Evolutionary conservation across 169 alveolate species (phyloP), one percentile per base, ranked within the genome.

Genomic region (Ichthyophthirius multifiliis): DNA sequence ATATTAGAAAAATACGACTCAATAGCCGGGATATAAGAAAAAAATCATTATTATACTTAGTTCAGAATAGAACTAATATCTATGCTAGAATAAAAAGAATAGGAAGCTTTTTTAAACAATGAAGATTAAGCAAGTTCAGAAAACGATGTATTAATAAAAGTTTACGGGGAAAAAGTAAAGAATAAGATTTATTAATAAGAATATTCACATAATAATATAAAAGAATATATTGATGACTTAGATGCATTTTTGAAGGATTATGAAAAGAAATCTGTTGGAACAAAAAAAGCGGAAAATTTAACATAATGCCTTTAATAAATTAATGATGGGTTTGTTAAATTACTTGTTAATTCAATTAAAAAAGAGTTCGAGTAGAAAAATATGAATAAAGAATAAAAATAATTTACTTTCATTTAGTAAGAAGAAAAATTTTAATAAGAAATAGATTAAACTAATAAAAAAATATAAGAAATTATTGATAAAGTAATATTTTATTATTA

Each of bases 21-120:
- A 4, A 55, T 74, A 4, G 80, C 83, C 2, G 82, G 82, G 10
- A 64, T 83, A 3, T 35, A 73, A 46, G 88, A 73, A 65, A 74
- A 64, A 35, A 62, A 63, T 35, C 37, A 55, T 16, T 62, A 23
- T 82, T 62, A 47, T 48, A 65, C 23, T 55, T 10, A 55, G 39
- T 55, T 27, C 31, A 34, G 71, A 3, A 55, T 55, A 39, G 71
- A 55, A 55, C 15, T 55, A 55, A 55, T 55, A 2, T 27, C 23
- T 55, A 34, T 27, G 23, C 23, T 55, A 39, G 71, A 55, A 27
- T 5, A 0, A 1, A 18, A 39, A 23, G 71, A 55, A 6, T 5
- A 55, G 31, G 13, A 55, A 7, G 71, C 71, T 20, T 55, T 55
- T 7, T 34, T 27, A 23, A 15, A 55, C 13, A 55, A 55, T 27